Percentiles rank a stretch among this genome's conserved stretches.
phyloP scores from a whole-genome alignment of 129 eudicot genomes.

The Dittrichia graveolens region DNA sequence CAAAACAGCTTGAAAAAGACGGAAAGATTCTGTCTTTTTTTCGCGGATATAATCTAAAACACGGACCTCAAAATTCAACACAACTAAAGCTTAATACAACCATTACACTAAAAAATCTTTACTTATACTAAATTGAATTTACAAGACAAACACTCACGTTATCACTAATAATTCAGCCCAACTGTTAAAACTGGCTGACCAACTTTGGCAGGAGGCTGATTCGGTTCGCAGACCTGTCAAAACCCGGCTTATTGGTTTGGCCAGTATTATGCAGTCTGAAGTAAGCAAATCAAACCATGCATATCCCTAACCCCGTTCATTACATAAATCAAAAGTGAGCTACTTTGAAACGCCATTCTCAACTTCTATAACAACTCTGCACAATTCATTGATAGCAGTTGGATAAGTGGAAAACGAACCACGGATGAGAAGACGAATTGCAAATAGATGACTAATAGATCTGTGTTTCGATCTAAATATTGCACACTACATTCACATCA shows the following conservation, averaged over 20 bases:
- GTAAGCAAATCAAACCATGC: neutral
- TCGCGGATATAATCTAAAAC: no score
- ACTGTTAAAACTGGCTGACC: neutral
- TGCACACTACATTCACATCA: constrained; percentile 11
- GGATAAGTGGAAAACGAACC: neutral
- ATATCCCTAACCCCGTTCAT: neutral
- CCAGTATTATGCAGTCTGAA: neutral
- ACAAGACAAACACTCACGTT: no score
- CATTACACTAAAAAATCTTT: no score
- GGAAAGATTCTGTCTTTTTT: no score
- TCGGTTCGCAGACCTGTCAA: neutral
- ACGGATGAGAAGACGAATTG: neutral
- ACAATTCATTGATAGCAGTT: neutral
- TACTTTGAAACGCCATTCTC: constrained; percentile 4
- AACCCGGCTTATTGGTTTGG: neutral
- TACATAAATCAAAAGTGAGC: no score
- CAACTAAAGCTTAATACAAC: no score
- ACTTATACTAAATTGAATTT: no score
- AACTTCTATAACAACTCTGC: constrained; percentile 8
- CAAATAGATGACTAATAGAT: neutral
- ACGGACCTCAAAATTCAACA: no score
- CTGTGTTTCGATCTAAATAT: constrained; percentile 3
- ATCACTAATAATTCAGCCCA: no score
- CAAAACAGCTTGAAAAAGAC: no score
- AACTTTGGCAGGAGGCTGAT: no score